Percentiles rank a stretch among this genome's conserved stretches.
These are phyloP conservation scores for Prunus armeniaca DNA, from an alignment of 306 rosid species.

Conservation along the genomic window DNA sequence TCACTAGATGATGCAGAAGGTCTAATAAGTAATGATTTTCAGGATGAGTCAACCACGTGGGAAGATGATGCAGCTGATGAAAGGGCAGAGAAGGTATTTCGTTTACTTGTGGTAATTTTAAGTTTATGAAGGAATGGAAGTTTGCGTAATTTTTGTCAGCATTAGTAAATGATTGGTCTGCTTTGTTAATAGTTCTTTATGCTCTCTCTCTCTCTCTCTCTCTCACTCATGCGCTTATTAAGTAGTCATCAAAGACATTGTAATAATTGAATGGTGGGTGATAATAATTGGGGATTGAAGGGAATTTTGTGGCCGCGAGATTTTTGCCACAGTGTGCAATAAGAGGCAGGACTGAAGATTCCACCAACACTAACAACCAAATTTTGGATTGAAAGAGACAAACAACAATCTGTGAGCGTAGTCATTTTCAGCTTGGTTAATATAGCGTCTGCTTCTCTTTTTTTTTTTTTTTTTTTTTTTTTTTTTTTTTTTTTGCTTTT, in stretches of 20 bases:
- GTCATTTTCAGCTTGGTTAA: not conserved
- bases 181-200: not conserved
- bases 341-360: not conserved
- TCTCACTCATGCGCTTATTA: not conserved
- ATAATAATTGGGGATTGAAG: not conserved
- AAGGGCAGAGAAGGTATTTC: slow-evolving; percentile 50
- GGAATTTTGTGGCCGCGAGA: not conserved
- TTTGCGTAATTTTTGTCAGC: not conserved
- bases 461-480: no score
- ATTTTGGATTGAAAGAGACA: no score
- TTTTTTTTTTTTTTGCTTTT: no score
- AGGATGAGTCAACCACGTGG: slow-evolving; percentile 71
- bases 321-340: not conserved
- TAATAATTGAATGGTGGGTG: not conserved
- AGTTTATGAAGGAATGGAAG: not conserved
- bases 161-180: not conserved
- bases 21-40: slow-evolving; percentile 16
- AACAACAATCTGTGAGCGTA: not conserved
- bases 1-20: no score
- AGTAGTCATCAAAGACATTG: not conserved
- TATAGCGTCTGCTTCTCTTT: not conserved
- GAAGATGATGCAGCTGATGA: slow-evolving; percentile 57
- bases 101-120: not conserved
- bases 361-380: no score
- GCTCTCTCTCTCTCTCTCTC: no score